Base-by-base conservation (phyloP, 768 basidiomycete genomes). In the Calocybe cyanea region DNA sequence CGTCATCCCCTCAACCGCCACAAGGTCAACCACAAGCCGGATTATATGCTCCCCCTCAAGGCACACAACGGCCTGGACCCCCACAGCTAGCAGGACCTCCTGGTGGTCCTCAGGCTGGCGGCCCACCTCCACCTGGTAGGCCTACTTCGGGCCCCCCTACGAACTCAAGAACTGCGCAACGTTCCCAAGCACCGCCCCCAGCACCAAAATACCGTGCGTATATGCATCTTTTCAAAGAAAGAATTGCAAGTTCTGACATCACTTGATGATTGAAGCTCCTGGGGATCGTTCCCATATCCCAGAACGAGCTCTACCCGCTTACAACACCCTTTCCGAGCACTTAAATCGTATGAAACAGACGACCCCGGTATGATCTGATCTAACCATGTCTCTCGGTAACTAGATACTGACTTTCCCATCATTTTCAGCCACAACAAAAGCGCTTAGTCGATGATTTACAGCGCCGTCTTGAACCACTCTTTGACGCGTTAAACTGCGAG, bases 201-300 rank as follows among this genome's bases (percentile, higher is more conserved):
- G 70, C 56, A 55, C 74, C 66, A 15, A 69, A 68, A 62, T 78
- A 76, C 56, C 73, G 76, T 77, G 52, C 42, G 76, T 69, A 46
- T 9, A 36, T 3, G 33, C 23, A 20, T 7, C 38, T 7, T 14
- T 15, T 34, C 40, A 9, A 14, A 3, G 15, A 7, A 17, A 8
- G 31, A 13, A 17, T 23, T 13, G 40, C 28, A 30, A 6, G 11
- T 5, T 28, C 50, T 60, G 24, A 56, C 18, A 30, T 20, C 15
- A 33, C 14, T 21, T 43, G n/a, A 41, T 45, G 14, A 14, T 60
- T 37, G 11, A 60, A 95, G 92, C 94, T 34, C 75, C 83, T 41
- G 94, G 95, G 45, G 95, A 98, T 62, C 77, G 93, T 20, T 80
- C 78, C n/a, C 95, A 97, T 63, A 96, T 97, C 42, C 86, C 92